Evolutionary conservation across 345 rosid genomes (phyloP), one percentile per base, ranked within the genome.

Genomic region (Ailanthus altissimus): DNA sequence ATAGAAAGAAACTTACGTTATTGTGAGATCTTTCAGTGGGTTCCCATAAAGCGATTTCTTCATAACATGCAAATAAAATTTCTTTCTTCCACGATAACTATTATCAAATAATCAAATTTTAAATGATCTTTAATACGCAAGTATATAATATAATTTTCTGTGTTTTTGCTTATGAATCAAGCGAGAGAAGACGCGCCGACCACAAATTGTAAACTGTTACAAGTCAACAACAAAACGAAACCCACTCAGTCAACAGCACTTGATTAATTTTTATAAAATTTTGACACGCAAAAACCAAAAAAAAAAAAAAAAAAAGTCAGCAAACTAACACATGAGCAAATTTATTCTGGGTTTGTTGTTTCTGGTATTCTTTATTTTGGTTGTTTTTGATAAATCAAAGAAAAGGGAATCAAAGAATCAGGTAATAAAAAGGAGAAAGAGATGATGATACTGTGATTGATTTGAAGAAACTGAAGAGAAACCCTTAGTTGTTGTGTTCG

Each of bases 171-270:
- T 18, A 49, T 58, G 21, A 53, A 77, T 40, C 67, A 72, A 76
- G 76, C 40, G 64, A 73, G 11, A 78, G 53, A 47, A 68, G 73
- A 72, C 56, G 43, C 57, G 87, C 74, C 58, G 73, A 76, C 77
- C 9, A 54, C 2, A 3, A 56, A 15, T 58, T 49, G 65, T 16
- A 28, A 70, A 36, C 38, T 6, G n/a, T 57, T 43, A 18, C 21
- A 40, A 46, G 75, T 62, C 75, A 77, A 78, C 71, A 46, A n/a
- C 26, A 12, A n/a, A 50, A 60, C 25, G 43, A 0, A 67, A 40
- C 5, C 47, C 47, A 65, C 0, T 16, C 8, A 21, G 71, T 67
- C 75, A 21, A 51, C 57, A 42, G 1, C 59, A 45, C 16, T 38
- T 47, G 32, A 76, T 47, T 49, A 46, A 23, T 3, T 32, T 40